Base-by-base conservation (phyloP, 2,329 filamentous ascomycete species). In the Penicillium sp. region DNA sequence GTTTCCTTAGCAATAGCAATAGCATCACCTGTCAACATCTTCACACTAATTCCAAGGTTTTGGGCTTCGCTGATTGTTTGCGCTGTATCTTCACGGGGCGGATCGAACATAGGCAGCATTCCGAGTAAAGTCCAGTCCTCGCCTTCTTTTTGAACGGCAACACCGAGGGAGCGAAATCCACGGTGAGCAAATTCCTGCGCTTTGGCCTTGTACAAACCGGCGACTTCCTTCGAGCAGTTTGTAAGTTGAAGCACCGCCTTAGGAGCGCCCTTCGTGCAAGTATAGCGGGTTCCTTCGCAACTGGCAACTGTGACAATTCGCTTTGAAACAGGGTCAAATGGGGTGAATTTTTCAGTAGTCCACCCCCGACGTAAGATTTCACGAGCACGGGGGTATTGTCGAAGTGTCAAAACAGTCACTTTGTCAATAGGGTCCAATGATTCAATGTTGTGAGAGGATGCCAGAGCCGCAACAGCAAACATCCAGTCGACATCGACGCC, bases 401-500 rank as follows among this genome's bases (percentile, higher is more conserved):
- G 86, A 60, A 91, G 83, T 31, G 87, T 88, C 44, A 91, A 79
- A 58, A 91, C 87, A 52, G 87, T 91, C 64, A 91, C 86, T 75
- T 91, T 91, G 75, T 91, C 88, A 66, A 91, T 91, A 26, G 88
- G 88, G 70, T 91, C 88, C 52, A 91, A 82, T 34, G 87, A 87
- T 75, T 89, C 87, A 73, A 89, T 83, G 74, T 91, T 91, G 77
- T 91, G 88, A 29, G 88, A 91, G 36, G 87, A 90, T 47, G 88
- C 88, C 19, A 91, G 81, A 53, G 87, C 88, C 54, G 88, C 88
- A 58, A 89, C 88, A 51, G 88, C 87, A 85, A 91, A 91, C 87
- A 91, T 90, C 87, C 88, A 91, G 78, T 91, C 88, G 69, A 90
- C 83, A 70, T 91, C 88, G 64, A 90, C 84, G 51, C 88, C 89